These are phyloP conservation scores for Penicillium sp. DNA, from an alignment of 2,329 filamentous ascomycete species.

Conservation along the genomic window DNA sequence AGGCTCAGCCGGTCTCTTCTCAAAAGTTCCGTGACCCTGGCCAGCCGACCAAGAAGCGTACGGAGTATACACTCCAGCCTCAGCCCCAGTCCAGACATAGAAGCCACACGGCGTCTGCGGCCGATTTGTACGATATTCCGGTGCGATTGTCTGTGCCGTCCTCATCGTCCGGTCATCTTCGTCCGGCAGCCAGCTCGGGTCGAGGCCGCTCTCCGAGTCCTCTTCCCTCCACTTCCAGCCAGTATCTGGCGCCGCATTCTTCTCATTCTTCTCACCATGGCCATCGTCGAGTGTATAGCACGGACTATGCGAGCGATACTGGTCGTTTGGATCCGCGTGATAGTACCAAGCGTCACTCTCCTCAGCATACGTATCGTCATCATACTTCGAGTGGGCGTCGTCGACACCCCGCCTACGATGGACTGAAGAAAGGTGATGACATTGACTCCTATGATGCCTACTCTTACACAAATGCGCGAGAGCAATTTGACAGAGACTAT, in stretches of 20 bases:
- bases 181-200: constrained; percentile 29
- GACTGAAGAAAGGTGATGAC: constrained; percentile 34
- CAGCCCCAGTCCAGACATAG: constrained; percentile 29
- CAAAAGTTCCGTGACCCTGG: constrained; percentile 32
- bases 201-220: constrained; percentile 35
- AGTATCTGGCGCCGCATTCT: constrained; percentile 35
- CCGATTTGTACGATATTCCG: constrained; percentile 28
- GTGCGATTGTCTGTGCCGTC: constrained; percentile 29
- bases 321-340: constrained; percentile 28
- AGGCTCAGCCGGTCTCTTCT: constrained; percentile 35
- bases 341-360: constrained; percentile 17
- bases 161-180: constrained; percentile 18
- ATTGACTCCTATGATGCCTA: constrained; percentile 45
- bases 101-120: constrained; percentile 34
- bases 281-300: constrained; percentile 33
- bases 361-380: constrained; percentile 22
- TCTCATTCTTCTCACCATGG: constrained; percentile 24
- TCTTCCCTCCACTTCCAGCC: constrained; percentile 30
- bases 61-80: constrained; percentile 39
- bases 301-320: constrained; percentile 38
- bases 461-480: constrained; percentile 48
- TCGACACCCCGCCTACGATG: constrained; percentile 30
- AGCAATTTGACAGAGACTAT: constrained; percentile 49
- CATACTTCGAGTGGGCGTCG: constrained; percentile 24
- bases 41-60: constrained; percentile 33